Conservation (phyloP, 1,139 yeast genomes). For the Entelexis sorbosivorans region DNA sequence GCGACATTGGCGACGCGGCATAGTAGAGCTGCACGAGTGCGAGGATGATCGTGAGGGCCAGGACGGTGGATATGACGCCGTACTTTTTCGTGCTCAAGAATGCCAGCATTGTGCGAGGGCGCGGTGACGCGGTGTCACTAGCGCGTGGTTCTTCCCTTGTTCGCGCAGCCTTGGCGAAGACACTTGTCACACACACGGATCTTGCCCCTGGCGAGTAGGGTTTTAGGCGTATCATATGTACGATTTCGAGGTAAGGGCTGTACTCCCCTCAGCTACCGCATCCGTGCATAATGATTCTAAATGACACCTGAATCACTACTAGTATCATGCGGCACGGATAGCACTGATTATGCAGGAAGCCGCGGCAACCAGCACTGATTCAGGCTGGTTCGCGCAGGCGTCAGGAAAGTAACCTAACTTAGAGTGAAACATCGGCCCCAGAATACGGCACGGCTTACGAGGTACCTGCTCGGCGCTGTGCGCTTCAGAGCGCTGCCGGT, state of each 20-base stretch:
- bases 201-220: not conserved
- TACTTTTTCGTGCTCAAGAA: not conserved
- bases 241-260: no score
- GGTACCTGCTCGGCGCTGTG: no score
- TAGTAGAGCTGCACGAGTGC: conserved; percentile 1
- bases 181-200: not conserved
- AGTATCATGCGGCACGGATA: not conserved
- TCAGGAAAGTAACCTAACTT: no score
- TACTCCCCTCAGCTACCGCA: no score
- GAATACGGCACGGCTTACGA: no score
- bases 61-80: not conserved
- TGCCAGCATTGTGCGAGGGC: not conserved
- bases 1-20: not conserved
- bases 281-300: no score
- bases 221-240: not conserved
- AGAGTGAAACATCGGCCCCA: no score
- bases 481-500: no score
- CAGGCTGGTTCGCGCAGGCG: no score
- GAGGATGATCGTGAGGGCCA: not conserved
- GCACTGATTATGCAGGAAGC: not conserved
- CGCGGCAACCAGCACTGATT: no score
- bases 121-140: not conserved
- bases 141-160: not conserved
- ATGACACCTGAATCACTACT: no score
- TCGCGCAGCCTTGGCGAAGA: not conserved